Percentiles rank a stretch among this genome's conserved stretches.
Evolutionary conservation across 2,329 filamentous ascomycete species (phyloP).

Genomic region (Cladorrhinum sp.): DNA sequence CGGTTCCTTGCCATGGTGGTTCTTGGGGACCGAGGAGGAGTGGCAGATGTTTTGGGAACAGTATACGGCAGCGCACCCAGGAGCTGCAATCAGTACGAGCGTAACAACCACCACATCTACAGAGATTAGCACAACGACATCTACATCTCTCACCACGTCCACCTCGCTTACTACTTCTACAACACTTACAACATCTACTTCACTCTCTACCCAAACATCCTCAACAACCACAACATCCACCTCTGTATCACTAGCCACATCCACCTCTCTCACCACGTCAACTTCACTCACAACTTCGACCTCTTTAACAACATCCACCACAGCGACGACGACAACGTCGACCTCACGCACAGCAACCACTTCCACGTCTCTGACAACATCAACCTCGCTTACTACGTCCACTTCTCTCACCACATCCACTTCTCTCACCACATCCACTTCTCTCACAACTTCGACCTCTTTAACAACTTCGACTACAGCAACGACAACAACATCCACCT

Average conservation of each 20-base stretch:
- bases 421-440: background rate
- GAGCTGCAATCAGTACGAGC: background rate
- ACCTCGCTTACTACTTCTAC: background rate
- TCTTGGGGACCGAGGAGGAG: background rate
- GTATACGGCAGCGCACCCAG: background rate
- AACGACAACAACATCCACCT: background rate
- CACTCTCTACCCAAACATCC: background rate
- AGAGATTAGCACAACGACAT: background rate
- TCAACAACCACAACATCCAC: background rate
- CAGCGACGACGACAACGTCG: background rate
- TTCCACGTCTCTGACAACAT: background rate
- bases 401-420: background rate
- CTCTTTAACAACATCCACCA: background rate
- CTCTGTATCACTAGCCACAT: background rate
- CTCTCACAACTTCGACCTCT: background rate
- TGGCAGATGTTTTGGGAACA: background rate
- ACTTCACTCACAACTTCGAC: background rate
- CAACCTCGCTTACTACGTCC: background rate
- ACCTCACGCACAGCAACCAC: background rate
- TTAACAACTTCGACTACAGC: too few species aligned
- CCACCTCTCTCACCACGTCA: background rate
- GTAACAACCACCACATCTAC: background rate
- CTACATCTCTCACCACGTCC: background rate
- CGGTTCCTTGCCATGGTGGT: background rate
- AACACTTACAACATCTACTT: background rate